Base-by-base conservation (phyloP, 805 yeast species). In the Metschnikowia aberdeeniae region DNA sequence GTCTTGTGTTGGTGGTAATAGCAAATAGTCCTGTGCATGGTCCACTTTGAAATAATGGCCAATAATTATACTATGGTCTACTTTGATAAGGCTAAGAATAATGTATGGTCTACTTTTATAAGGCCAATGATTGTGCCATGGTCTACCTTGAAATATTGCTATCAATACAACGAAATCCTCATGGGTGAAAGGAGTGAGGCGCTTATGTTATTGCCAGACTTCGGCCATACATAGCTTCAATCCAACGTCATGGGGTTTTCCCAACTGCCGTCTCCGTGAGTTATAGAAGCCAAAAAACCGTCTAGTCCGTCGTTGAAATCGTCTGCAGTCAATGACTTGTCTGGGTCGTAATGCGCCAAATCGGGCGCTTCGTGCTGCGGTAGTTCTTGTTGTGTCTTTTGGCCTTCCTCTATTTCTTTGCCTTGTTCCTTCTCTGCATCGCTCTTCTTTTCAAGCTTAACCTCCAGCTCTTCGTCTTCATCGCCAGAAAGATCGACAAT, bases 191-290 rank as follows among this genome's bases (percentile, higher is more conserved):
- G 26, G 26, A 22, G 6, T 22, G 4, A 22, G 26, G 8, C 26
- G 8, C 8, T 22, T 22, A 6, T 22, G 8, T 22, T 7, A 3
- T 22, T 22, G 26, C 26, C 26, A 2, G 1, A 3, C 8, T 22
- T 4, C 26, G 26, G 26, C 26, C 26, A 22, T 22, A 5, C 8
- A 5, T 22, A 7, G 26, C 26, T 22, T 22, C 26, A 67, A 42
- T 69, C 73, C 26, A 70, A 44, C 3, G 65, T 64, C 13, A 69
- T 61, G 5, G 75, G 75, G 43, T 69, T 68, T 28, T 62, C 68
- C 70, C 70, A 65, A 39, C 66, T 65, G 0, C 75, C 74, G 1
- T 52, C 49, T 11, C 70, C 72, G 5, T 46, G 43, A 26, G 43
- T 44, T n/a, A 63, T 42, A 6, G 48, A 45, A 28, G 60, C n/a